These are phyloP conservation scores for Bremia lactucae DNA, from an alignment of 352 stramenopile species.

Conservation along the genomic window DNA sequence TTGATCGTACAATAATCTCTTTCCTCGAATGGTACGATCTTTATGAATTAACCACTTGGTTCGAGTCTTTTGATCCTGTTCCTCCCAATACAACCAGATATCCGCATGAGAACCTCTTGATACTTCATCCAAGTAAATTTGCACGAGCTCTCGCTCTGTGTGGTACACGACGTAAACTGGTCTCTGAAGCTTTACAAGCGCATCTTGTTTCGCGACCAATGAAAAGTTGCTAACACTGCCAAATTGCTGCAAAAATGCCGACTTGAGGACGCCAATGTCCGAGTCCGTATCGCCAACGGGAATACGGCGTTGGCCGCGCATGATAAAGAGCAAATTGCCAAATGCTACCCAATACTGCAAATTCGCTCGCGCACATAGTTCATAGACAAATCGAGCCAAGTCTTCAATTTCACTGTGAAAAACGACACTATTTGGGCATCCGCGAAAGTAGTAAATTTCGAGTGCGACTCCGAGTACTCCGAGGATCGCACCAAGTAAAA, in stretches of 20 bases:
- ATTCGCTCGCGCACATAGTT: slow-evolving; percentile 32
- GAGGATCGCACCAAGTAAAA: slow-evolving; percentile 23
- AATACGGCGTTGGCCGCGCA: slow-evolving; percentile 49
- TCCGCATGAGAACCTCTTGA: slow-evolving; percentile 50
- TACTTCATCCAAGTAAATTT: slow-evolving; percentile 49
- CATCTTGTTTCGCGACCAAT: slow-evolving; percentile 27
- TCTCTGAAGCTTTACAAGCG: slow-evolving; percentile 32
- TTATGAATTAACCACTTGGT: slow-evolving; percentile 52
- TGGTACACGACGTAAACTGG: slow-evolving; percentile 44
- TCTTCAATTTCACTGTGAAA: slow-evolving; percentile 65
- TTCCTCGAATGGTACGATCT: slow-evolving; percentile 58
- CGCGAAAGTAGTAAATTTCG: slow-evolving; percentile 49
- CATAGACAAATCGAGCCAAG: slow-evolving; percentile 54
- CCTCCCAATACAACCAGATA: slow-evolving; percentile 69
- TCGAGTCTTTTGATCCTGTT: slow-evolving; percentile 22
- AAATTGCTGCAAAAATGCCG: slow-evolving; percentile 39
- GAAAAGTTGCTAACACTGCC: slow-evolving; percentile 47
- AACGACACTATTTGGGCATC: slow-evolving; percentile 49
- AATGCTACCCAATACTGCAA: slow-evolving; percentile 65
- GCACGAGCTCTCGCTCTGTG: slow-evolving; percentile 43
- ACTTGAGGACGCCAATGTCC: slow-evolving; percentile 61
- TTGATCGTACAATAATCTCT: slow-evolving; percentile 52
- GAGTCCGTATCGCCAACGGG: slow-evolving; percentile 70
- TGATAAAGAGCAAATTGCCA: slow-evolving; percentile 66
- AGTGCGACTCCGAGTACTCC: slow-evolving; percentile 32